Evolutionary conservation across 805 yeast species (phyloP).

Genomic region (Metschnikowia similis): DNA sequence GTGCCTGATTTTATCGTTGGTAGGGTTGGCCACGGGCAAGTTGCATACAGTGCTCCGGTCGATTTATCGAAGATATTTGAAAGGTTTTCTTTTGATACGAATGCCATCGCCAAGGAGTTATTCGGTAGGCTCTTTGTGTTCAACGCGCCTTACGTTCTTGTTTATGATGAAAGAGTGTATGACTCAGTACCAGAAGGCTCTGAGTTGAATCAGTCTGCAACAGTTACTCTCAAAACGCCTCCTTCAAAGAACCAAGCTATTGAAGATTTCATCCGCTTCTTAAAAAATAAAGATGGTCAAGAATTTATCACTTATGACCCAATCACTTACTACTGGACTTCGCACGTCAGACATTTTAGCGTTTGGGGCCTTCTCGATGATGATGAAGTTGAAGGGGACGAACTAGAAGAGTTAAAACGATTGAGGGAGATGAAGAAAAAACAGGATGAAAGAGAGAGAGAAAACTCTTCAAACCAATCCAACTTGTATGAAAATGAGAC

Average conservation of each 20-base stretch:
- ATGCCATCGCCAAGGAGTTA: constrained; percentile 39
- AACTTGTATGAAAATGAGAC: constrained; percentile 27
- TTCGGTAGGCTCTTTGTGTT: constrained; percentile 37
- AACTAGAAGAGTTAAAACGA: constrained; percentile 21
- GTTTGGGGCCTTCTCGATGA: constrained; percentile 81
- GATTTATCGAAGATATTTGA: constrained; percentile 54
- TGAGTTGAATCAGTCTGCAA: constrained; percentile 76
- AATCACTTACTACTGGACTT: constrained; percentile 69
- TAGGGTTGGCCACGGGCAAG: constrained; percentile 62
- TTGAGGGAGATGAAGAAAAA: constrained; percentile 31
- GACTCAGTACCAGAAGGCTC: constrained; percentile 54
- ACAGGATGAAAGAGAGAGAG: constrained; percentile 42
- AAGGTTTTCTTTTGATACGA: constrained; percentile 29
- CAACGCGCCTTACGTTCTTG: constrained; percentile 50
- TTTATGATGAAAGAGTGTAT: constrained; percentile 49
- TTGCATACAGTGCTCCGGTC: constrained; percentile 64
- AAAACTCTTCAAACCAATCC: constrained; percentile 28
- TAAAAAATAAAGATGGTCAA: constrained; percentile 61
- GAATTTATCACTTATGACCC: constrained; percentile 79
- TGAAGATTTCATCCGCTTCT: constrained; percentile 43
- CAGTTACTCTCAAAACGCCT: constrained; percentile 58
- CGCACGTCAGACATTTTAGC: constrained; percentile 86
- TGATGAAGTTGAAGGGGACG: constrained; percentile 46
- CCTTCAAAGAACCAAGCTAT: constrained; percentile 46
- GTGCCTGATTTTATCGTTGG: constrained; percentile 68